Conservation (phyloP, 768 basidiomycete genomes). For the Leccinum boreale region DNA sequence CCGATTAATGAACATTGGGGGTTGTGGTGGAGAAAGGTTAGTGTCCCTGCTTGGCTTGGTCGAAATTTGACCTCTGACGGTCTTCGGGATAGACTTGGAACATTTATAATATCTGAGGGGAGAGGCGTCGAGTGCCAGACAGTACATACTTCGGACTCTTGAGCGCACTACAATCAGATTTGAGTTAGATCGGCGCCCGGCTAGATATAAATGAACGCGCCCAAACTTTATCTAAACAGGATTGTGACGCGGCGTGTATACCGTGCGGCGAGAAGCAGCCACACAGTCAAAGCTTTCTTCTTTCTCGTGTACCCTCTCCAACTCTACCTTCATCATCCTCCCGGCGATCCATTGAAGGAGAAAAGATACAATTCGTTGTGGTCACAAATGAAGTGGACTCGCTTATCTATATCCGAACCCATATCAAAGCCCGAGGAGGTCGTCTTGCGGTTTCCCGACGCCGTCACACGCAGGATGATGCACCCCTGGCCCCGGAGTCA, state of each 20-base stretch:
- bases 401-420: not conserved
- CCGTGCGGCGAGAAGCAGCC: not conserved
- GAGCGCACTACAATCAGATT: not conserved
- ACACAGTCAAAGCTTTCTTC: not conserved
- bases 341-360: not conserved
- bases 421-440: not conserved
- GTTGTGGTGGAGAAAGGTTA: conserved; percentile 68
- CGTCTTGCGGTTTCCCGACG: not conserved
- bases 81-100: conserved; percentile 25
- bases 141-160: not conserved
- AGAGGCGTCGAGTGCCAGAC: not conserved
- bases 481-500: conserved; percentile 23
- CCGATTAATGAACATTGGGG: conserved; percentile 80
- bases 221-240: not conserved
- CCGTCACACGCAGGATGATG: not conserved
- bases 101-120: conserved; percentile 25
- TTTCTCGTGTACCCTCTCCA: not conserved
- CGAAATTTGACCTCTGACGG: not conserved
- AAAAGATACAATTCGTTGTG: not conserved
- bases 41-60: conserved; percentile 13
- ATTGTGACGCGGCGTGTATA: not conserved
- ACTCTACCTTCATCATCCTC: not conserved
- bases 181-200: not conserved
- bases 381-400: not conserved
- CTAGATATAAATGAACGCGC: conserved; percentile 9